Evolutionary conservation across 495 filamentous ascomycete species (phyloP), one percentile per base, ranked within the genome.

Genomic region (Daldinia grandis): DNA sequence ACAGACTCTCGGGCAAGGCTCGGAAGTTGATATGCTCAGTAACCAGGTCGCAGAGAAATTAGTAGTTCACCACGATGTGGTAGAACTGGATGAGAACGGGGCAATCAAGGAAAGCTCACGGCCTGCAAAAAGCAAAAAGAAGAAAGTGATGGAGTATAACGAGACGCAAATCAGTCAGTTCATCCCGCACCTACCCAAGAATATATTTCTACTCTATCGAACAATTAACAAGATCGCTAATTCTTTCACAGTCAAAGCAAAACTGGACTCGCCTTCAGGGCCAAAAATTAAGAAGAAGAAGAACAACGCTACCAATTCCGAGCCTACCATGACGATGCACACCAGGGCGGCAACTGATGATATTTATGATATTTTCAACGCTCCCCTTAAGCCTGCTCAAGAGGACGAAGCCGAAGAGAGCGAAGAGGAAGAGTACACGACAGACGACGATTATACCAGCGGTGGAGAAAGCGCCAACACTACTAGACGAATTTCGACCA

Each of bases 281-380:
- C 88, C 88, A 1, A 97, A 93, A 76, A 85, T 93, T 28, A 90
- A 86, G 53, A 94, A 90, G 76, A 94, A 90, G 77, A 79, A 76
- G 21, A 76, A 73, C 25, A 70, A 44, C 53, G 47, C n/a, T 21
- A n/a, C 59, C 21, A 85, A 87, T 12, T 78, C 86, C 2, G 93
- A 97, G 75, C 92, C 93, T 27, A 99, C 95, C 1, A 98, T 99
- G 94, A 99, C 95, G 1, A 87, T 99, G 68, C 92, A 98, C 75
- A 99, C 95, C 17, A 92, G 89, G 57, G 95, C 94, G 58, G 95
- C 95, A 1, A 97, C 93, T 54, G 94, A 98, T 74, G 96, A 98
- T 68, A 98, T 99, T 54, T 97, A 98, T 78, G 93, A 92, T 66
- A 90, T 99, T 42, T 98, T 99, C 81, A 98, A 95, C 73, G 93